phyloP scores from a whole-genome alignment of 257 asterid species.

The Solanum pennellii region DNA sequence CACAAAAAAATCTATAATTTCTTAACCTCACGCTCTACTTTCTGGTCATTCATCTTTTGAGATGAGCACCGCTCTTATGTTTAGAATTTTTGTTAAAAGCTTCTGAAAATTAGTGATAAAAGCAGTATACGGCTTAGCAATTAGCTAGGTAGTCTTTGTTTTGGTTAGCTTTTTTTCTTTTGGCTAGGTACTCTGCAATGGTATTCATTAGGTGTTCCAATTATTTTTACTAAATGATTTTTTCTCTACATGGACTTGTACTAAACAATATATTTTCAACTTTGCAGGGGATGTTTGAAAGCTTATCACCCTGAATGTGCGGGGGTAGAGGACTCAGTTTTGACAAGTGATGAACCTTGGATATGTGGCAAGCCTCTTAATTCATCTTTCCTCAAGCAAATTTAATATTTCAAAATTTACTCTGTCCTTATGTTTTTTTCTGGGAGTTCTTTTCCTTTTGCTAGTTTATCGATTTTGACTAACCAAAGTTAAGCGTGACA shows the following conservation, averaged over 20 bases:
- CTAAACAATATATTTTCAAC: background rate
- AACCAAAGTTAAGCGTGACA: background rate
- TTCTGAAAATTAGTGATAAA: no score
- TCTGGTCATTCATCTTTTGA: background rate
- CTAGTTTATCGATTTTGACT: background rate
- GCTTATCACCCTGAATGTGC: slow-evolving; percentile 59
- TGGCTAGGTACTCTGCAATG: background rate
- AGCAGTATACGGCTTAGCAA: background rate
- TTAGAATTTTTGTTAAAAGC: background rate
- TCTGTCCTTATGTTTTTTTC: background rate
- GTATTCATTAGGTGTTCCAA: background rate
- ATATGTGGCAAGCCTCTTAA: slow-evolving; percentile 47
- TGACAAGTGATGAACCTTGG: slow-evolving; percentile 29
- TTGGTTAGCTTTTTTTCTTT: background rate
- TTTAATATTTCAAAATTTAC: background rate
- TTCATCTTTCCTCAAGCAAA: background rate
- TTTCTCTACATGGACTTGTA: background rate
- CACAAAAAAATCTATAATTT: background rate
- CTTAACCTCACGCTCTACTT: background rate
- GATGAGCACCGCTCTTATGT: background rate
- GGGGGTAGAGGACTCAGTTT: slow-evolving; percentile 32
- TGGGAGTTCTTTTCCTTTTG: background rate
- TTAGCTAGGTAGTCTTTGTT: background rate
- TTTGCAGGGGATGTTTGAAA: slow-evolving; percentile 65
- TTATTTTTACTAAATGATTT: background rate